Percentiles rank a stretch among this genome's conserved stretches.
phyloP scores from a whole-genome alignment of 208 protist genomes.

The Leishmania braziliensis region DNA sequence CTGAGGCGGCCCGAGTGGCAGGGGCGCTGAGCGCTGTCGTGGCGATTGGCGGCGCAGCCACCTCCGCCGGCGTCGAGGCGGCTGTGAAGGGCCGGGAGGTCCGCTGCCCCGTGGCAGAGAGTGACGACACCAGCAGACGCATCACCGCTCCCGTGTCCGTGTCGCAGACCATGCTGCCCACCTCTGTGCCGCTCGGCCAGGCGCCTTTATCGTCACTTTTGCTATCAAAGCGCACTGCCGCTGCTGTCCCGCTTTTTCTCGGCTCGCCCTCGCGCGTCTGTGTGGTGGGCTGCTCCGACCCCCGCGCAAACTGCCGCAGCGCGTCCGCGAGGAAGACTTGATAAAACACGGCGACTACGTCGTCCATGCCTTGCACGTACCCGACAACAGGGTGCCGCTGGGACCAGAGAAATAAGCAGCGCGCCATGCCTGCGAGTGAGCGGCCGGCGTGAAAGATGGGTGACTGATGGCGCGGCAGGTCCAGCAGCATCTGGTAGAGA shows the following conservation, averaged over 20 bases:
- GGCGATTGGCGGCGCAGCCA: neutral
- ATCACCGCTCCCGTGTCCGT: constrained; percentile 22
- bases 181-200: neutral
- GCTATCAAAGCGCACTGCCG: neutral
- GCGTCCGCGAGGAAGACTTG: constrained; percentile 85
- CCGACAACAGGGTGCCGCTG: constrained; percentile 93
- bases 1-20: neutral
- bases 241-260: neutral
- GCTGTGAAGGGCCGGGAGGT: neutral
- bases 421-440: constrained; percentile 63
- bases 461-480: constrained; percentile 71
- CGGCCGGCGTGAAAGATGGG: constrained; percentile 59
- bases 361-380: constrained; percentile 97
- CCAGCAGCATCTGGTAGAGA: constrained; percentile 71
- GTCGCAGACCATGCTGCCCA: neutral
- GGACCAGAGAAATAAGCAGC: constrained; percentile 93
- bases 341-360: constrained; percentile 93
- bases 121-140: constrained; percentile 20
- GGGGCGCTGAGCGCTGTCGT: neutral
- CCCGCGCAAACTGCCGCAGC: constrained; percentile 36
- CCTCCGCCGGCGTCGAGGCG: neutral
- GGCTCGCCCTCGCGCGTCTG: neutral
- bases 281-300: neutral
- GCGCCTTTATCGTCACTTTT: neutral
- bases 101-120: neutral